These are phyloP conservation scores for Aspergillus unguis DNA, from an alignment of 2,329 filamentous ascomycete species.

Conservation along the genomic window DNA sequence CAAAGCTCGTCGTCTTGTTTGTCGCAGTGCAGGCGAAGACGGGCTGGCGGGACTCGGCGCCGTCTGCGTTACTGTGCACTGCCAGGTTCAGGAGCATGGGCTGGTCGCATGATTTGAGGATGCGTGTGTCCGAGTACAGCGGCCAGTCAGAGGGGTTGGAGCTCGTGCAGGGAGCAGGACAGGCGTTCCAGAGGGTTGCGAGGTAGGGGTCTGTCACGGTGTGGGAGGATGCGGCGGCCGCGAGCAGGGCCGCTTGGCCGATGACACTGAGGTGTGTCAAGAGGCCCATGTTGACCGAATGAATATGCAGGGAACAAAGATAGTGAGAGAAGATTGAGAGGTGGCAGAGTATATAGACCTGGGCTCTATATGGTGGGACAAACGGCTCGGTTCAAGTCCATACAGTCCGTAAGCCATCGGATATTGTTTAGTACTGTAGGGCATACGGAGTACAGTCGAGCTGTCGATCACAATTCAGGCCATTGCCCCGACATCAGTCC, in stretches of 20 bases:
- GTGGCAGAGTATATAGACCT: too few relatives aligned
- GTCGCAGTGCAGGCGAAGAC: not conserved
- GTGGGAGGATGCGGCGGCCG: not conserved
- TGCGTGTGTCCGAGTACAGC: not conserved
- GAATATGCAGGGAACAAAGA: too few relatives aligned
- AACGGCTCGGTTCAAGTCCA: too few relatives aligned
- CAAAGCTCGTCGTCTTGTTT: not conserved
- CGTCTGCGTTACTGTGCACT: not conserved
- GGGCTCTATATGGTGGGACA: too few relatives aligned
- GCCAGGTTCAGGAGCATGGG: not conserved
- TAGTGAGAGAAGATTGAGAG: too few relatives aligned
- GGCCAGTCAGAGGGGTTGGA: not conserved
- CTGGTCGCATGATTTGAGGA: not conserved
- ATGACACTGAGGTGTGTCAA: not conserved
- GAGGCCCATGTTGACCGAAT: not conserved
- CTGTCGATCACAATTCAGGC: too few relatives aligned
- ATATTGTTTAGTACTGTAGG: too few relatives aligned
- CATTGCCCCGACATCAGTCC: too few relatives aligned
- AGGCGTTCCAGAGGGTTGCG: not conserved
- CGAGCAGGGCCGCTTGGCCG: not conserved
- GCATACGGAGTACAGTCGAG: too few relatives aligned
- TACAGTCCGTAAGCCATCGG: too few relatives aligned
- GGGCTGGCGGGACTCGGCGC: not conserved
- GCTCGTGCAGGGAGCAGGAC: not conserved
- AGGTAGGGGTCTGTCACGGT: not conserved